These are phyloP conservation scores for Orbilia blumenaviensis DNA, from an alignment of 2,329 filamentous ascomycete genomes.

Conservation along the genomic window DNA sequence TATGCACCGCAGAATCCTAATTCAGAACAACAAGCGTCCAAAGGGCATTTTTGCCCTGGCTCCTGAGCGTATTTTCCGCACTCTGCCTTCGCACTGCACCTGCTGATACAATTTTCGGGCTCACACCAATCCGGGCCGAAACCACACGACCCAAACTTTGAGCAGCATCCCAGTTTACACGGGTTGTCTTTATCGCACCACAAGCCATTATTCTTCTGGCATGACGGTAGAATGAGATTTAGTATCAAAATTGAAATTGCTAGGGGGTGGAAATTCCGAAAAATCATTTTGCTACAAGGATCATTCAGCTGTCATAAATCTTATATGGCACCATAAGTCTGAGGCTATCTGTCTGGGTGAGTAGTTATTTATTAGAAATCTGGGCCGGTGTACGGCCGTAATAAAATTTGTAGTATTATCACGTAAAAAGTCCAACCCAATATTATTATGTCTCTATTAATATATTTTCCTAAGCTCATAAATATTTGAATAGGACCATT, in stretches of 20 bases:
- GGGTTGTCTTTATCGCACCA: not conserved
- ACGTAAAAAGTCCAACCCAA: too few relatives aligned
- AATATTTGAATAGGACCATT: too few relatives aligned
- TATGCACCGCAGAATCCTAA: slow-evolving; percentile 52
- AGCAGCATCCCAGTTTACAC: not conserved
- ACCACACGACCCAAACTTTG: not conserved
- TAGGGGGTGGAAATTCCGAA: not conserved
- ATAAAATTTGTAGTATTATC: too few relatives aligned
- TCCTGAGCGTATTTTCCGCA: slow-evolving; percentile 58
- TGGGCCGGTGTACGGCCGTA: too few relatives aligned
- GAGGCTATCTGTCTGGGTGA: too few relatives aligned
- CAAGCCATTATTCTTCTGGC: not conserved
- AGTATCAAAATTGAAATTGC: not conserved
- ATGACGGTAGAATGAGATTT: not conserved
- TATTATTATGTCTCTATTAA: too few relatives aligned
- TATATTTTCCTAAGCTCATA: too few relatives aligned
- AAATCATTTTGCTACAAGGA: not conserved
- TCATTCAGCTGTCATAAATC: too few relatives aligned
- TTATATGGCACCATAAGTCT: too few relatives aligned
- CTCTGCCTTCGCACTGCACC: slow-evolving; percentile 60
- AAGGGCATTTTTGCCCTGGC: slow-evolving; percentile 58
- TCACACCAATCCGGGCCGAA: not conserved
- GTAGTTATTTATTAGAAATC: too few relatives aligned
- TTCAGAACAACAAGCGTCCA: slow-evolving; percentile 54
- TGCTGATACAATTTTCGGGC: slow-evolving; percentile 59